phyloP scores from a whole-genome alignment of 768 basidiomycete genomes.

The Tricholoma flavovirens region DNA sequence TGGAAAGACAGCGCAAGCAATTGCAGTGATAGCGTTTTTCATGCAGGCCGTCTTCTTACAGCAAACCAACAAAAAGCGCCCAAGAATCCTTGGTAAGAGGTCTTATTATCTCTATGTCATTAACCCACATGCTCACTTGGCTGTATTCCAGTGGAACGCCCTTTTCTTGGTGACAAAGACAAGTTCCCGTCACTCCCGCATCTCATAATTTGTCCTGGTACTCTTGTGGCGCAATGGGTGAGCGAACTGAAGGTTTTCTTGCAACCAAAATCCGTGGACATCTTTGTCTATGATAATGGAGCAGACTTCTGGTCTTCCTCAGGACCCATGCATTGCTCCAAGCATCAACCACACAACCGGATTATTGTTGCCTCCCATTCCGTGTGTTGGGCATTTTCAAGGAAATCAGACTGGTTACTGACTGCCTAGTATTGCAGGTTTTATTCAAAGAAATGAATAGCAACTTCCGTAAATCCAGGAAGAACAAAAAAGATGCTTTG shows the following conservation, averaged over 20 bases:
- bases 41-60: too few relatives aligned
- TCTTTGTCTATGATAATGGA: conserved; percentile 19
- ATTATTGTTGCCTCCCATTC: too few relatives aligned
- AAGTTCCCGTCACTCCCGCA: conserved; percentile 10
- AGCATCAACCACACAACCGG: too few relatives aligned
- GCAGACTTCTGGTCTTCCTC: conserved; percentile 15
- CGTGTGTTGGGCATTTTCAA: conserved; percentile 14
- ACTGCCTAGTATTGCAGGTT: conserved; percentile 7
- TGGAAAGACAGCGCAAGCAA: conserved; percentile 24
- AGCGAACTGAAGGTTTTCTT: too few relatives aligned
- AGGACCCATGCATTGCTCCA: conserved; percentile 16
- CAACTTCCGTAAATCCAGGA: background rate
- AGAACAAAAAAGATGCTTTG: background rate
- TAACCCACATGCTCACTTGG: background rate
- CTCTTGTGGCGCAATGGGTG: conserved; percentile 19
- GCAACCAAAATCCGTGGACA: conserved; percentile 13
- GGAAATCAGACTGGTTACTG: background rate
- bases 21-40: conserved; percentile 17
- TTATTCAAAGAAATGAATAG: conserved; percentile 11
- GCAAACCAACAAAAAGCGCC: background rate
- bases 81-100: conserved; percentile 3
- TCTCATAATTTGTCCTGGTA: conserved; percentile 16
- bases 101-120: background rate
- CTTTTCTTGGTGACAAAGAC: too few relatives aligned
- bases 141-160: too few relatives aligned